phyloP scores from a whole-genome alignment of 140 eudicot genomes.

The Anethum foeniculum region DNA sequence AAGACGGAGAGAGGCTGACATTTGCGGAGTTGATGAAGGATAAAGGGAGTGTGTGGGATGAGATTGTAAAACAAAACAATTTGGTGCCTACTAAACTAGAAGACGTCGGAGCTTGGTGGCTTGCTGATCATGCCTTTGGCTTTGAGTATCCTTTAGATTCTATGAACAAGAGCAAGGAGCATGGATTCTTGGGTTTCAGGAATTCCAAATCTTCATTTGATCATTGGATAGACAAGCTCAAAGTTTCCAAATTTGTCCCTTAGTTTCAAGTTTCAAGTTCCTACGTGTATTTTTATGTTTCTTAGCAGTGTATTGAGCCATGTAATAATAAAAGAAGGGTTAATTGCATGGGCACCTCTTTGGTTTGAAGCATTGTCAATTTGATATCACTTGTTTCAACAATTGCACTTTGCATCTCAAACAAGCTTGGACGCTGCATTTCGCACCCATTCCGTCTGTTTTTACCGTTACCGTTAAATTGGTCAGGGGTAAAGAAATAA shows the following conservation, averaged over 20 bases:
- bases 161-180: constrained; percentile 93
- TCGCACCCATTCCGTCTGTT: too few relatives aligned
- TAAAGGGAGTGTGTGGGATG: constrained; percentile 77
- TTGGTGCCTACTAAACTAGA: constrained; percentile 30
- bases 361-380: too few relatives aligned
- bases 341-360: too few relatives aligned
- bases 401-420: too few relatives aligned
- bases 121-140: constrained; percentile 41
- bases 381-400: too few relatives aligned
- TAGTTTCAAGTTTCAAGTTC: constrained; percentile 7
- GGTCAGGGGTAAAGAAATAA: too few relatives aligned
- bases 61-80: constrained; percentile 56
- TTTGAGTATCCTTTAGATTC: constrained; percentile 32
- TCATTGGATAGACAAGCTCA: constrained; percentile 77
- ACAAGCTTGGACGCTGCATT: too few relatives aligned
- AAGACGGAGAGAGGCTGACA: constrained; percentile 33
- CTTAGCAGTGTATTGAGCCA: too few relatives aligned
- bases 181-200: constrained; percentile 41
- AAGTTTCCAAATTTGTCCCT: constrained; percentile 72
- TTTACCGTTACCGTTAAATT: too few relatives aligned
- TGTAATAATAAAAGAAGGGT: too few relatives aligned
- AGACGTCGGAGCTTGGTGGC: constrained; percentile 83
- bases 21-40: constrained; percentile 70
- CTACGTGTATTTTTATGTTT: too few relatives aligned
- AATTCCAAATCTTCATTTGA: constrained; percentile 43